Conservation (phyloP, 768 basidiomycete species). For the Trametes punicea region DNA sequence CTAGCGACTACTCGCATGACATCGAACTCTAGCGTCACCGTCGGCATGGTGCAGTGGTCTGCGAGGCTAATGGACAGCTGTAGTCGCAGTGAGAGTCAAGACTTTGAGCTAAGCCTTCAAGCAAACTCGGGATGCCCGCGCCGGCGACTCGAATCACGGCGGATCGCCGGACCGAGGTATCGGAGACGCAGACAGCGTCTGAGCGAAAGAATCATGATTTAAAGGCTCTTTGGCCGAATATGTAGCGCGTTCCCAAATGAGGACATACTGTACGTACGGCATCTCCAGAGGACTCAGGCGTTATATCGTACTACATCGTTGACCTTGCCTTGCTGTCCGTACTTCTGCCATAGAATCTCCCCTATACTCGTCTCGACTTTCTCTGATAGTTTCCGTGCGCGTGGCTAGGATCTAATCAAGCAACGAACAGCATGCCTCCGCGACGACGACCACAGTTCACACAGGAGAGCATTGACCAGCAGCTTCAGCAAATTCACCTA, state of each 20-base stretch:
- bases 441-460: slow-evolving; percentile 69
- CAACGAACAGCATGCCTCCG: slow-evolving; percentile 84
- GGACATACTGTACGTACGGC: not conserved
- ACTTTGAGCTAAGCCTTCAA: not conserved
- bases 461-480: slow-evolving; percentile 82
- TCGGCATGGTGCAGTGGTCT: slow-evolving; percentile 25
- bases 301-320: no score
- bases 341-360: not conserved
- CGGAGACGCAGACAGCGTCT: not conserved
- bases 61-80: not conserved
- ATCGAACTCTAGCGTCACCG: slow-evolving; percentile 36
- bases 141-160: not conserved
- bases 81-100: not conserved
- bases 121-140: not conserved
- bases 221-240: no score
- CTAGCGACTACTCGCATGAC: slow-evolving; percentile 42
- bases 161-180: not conserved
- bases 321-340: no score
- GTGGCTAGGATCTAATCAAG: no score
- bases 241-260: slow-evolving; percentile 7
- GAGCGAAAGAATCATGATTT: no score
- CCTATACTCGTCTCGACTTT: no score
- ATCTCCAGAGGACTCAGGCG: no score
- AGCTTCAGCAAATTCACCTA: slow-evolving; percentile 87
- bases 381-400: no score